A percentile compares a stretch with the other conserved stretches of the same genome.
These are phyloP conservation scores for Populus davidiana DNA, from an alignment of 345 rosid genomes.

Conservation along the genomic window DNA sequence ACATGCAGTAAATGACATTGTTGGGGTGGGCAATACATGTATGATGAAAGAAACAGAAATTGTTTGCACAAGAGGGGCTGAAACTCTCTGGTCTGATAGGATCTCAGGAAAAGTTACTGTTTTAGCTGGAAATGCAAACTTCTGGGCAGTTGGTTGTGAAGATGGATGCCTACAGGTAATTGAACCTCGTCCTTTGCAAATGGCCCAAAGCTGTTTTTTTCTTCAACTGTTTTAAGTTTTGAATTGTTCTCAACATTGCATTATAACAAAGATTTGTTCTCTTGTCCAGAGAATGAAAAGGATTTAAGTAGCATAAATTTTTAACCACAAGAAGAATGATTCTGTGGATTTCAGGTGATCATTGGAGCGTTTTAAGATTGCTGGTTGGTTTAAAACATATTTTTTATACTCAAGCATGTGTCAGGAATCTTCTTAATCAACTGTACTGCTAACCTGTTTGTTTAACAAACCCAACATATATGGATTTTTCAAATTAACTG, in stretches of 20 bases:
- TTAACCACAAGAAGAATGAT: background rate
- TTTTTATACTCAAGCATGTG: background rate
- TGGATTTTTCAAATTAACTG: background rate
- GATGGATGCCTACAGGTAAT: constrained; percentile 93
- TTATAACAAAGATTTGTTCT: background rate
- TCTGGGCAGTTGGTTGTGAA: constrained; percentile 99
- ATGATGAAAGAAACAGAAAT: constrained; percentile 83
- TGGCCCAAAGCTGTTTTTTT: background rate
- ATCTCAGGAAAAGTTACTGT: constrained; percentile 85
- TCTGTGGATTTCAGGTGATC: background rate
- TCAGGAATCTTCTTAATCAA: background rate
- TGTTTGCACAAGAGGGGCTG: constrained; percentile 62
- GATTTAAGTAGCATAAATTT: background rate
- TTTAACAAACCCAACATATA: background rate
- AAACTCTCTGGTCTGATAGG: constrained; percentile 89
- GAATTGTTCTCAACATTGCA: background rate
- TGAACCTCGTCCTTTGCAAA: background rate
- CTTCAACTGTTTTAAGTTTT: background rate
- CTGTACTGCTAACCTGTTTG: background rate
- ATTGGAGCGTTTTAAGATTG: background rate
- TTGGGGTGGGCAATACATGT: constrained; percentile 61
- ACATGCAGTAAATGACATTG: constrained; percentile 67
- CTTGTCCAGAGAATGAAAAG: background rate
- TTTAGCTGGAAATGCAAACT: constrained; percentile 92
- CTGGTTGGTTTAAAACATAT: background rate